Evolutionary conservation across 2,329 filamentous ascomycete genomes (phyloP), one percentile per base, ranked within the genome.

Genomic region (Microcera coccophila): DNA sequence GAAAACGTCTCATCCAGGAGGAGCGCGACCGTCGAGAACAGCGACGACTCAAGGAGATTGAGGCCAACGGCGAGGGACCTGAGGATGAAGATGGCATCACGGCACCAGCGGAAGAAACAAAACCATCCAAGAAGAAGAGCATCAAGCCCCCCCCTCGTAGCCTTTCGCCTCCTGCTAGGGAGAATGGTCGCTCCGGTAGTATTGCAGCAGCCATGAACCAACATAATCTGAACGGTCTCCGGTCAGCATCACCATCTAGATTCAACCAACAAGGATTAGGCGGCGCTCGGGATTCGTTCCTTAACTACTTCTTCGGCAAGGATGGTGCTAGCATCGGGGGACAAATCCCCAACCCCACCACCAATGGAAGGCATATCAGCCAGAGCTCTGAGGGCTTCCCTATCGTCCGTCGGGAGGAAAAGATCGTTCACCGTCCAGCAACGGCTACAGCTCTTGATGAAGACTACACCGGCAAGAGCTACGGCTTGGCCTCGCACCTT

Each of bases 271-370:
- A 81, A 50, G 71, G 72, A 4, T 64, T 77, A 38, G 82, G 83
- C 43, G 78, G 72, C 47, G 81, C 87, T 31, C 81, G 84, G 49
- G 93, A 98, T 68, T 94, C 90, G 1, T 98, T 98, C 73, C 68
- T 98, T 49, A 97, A 91, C 68, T 98, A 98, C 68, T 98, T 98
- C 70, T 98, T 98, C 60, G 90, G 93, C 57, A 97, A 98, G 63
- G 93, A 98, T 48, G 87, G 87, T 36, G 74, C 79, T 19, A 57
- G 59, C 29, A 53, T 57, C 10, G 55, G 58, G 4, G 45, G 42
- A 70, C 73, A 44, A 59, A 71, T 46, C 60, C 72, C 62, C 4
- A 56, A 52, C 43, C 53, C 58, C 12, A 39, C 49, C 5, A 47
- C 54, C 36, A 55, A 61, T 41, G 53, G 54, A 41, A 76, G 90